A percentile compares a stretch with the other conserved stretches of the same genome.
phyloP scores from a whole-genome alignment of 179 eudicot species.

The Silene coronaria region DNA sequence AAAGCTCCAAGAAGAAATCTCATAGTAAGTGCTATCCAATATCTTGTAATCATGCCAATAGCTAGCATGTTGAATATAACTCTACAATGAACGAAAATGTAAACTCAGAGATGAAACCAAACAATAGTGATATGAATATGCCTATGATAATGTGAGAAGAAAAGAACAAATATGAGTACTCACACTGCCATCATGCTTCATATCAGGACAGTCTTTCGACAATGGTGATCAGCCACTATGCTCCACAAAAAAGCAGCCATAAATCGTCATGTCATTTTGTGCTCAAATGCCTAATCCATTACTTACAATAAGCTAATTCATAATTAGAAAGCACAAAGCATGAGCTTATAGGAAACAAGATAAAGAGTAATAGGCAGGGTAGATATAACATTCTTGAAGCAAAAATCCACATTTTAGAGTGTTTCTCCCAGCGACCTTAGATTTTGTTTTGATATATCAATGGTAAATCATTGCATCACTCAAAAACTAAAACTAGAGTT shows the following conservation, averaged over 20 bases:
- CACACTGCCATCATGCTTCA: conserved; percentile 54
- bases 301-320: conserved; percentile 61
- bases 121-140: neutral
- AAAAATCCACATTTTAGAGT: too few relatives aligned
- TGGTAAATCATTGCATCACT: too few relatives aligned
- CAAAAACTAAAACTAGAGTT: too few relatives aligned
- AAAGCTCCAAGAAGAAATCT: conserved; percentile 72
- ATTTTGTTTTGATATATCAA: too few relatives aligned
- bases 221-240: conserved; percentile 48
- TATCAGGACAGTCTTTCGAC: conserved; percentile 50
- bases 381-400: too few relatives aligned
- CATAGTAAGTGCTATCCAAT: conserved; percentile 71
- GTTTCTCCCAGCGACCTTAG: too few relatives aligned
- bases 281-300: conserved; percentile 26
- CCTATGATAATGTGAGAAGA: neutral
- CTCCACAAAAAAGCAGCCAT: conserved; percentile 55
- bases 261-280: conserved; percentile 28
- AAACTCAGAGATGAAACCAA: neutral
- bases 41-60: conserved; percentile 75
- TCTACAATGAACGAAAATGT: conserved; percentile 31
- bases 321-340: too few relatives aligned
- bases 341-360: too few relatives aligned
- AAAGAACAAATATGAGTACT: conserved; percentile 6
- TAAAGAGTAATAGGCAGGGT: too few relatives aligned
- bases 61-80: conserved; percentile 65